Percentiles rank a stretch among this genome's conserved stretches.
Evolutionary conservation across 805 yeast species (phyloP).

Genomic region (Schwanniomyces yamadae): DNA sequence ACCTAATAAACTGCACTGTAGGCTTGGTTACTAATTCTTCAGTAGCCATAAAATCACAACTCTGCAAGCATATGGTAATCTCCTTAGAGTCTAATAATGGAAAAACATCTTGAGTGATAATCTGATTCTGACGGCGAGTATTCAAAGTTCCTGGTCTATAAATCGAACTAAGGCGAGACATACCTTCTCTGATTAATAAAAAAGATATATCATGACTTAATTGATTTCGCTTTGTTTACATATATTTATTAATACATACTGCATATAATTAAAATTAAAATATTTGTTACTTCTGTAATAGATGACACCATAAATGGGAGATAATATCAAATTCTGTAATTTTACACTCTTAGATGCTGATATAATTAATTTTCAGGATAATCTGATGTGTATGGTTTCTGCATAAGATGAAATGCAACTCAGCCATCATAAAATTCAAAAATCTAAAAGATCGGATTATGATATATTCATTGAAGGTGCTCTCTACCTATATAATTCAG

Average conservation of each 20-base stretch:
- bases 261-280: constrained; percentile 1
- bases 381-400: no score
- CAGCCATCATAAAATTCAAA: no score
- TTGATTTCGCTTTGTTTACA: background rate
- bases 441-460: no score
- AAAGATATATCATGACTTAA: background rate
- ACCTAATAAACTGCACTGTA: constrained; percentile 51
- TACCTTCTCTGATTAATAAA: constrained; percentile 4
- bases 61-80: constrained; percentile 55
- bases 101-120: constrained; percentile 45
- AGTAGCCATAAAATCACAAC: constrained; percentile 59
- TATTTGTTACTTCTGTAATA: no score
- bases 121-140: constrained; percentile 17
- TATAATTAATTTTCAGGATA: no score
- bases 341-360: no score
- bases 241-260: background rate
- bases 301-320: no score
- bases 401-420: no score
- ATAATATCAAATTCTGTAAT: no score
- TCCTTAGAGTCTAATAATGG: constrained; percentile 63
- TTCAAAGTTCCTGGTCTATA: constrained; percentile 24
- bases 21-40: constrained; percentile 63
- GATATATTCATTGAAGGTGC: no score
- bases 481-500: no score
- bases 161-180: constrained; percentile 33